Percentiles rank a stretch among this genome's conserved stretches.
These are phyloP conservation scores for Dianthus caryophyllus DNA, from an alignment of 148 eudicot species.

Conservation along the genomic window DNA sequence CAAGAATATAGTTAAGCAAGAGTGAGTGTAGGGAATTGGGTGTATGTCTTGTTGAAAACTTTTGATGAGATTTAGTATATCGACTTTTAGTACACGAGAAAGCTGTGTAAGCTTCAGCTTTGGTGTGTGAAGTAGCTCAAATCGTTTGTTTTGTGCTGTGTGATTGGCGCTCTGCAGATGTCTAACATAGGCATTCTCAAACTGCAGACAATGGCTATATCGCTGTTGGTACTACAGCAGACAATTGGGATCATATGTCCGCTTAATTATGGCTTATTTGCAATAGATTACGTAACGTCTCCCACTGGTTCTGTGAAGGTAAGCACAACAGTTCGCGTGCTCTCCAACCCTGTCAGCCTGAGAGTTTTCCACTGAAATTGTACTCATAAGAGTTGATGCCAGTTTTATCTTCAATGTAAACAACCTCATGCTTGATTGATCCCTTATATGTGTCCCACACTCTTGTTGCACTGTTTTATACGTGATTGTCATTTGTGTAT, in stretches of 20 bases:
- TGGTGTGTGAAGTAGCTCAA: not conserved
- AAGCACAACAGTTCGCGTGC: not conserved
- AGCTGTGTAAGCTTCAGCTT: not conserved
- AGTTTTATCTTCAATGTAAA: not conserved
- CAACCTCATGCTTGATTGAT: not conserved
- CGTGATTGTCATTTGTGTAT: not conserved
- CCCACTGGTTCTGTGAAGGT: not conserved
- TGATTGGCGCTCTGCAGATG: not conserved
- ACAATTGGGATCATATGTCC: not conserved
- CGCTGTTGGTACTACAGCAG: not conserved
- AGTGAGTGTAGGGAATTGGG: not conserved
- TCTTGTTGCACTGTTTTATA: not conserved
- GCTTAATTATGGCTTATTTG: not conserved
- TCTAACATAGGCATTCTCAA: not conserved
- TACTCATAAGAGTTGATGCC: not conserved
- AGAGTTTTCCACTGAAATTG: not conserved
- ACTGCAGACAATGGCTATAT: constrained; percentile 1
- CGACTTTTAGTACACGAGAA: not conserved
- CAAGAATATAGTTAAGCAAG: not conserved
- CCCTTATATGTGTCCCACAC: not conserved
- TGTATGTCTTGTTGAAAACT: not conserved
- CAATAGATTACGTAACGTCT: not conserved
- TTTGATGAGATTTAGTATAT: not conserved
- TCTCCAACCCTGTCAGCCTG: not conserved
- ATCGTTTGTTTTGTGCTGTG: not conserved